Conservation (phyloP, 495 filamentous ascomycete genomes). For the Penicillium egyptiacum region DNA sequence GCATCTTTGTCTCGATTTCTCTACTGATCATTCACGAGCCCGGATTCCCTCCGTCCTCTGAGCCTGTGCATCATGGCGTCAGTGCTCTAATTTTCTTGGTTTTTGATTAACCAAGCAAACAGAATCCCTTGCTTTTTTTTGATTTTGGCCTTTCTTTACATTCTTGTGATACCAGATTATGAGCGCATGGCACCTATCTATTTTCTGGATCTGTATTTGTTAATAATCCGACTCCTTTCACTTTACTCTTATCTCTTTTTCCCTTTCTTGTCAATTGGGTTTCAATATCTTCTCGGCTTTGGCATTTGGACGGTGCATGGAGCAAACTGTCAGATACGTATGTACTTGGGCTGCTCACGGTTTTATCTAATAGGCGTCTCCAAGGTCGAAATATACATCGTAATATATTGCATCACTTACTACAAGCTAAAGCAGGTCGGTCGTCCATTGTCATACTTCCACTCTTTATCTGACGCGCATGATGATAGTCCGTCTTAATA, state of each 20-base stretch:
- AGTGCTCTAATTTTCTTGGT: constrained; percentile 24
- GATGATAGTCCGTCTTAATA: not conserved
- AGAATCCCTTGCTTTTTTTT: not conserved
- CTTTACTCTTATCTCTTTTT: constrained; percentile 12
- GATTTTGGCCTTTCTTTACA: constrained; percentile 11
- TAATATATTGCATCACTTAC: not conserved
- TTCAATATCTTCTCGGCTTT: not conserved
- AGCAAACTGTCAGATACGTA: too few relatives aligned
- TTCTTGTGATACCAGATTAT: constrained; percentile 43
- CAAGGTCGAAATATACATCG: not conserved
- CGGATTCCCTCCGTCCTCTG: constrained; percentile 17
- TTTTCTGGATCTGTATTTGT: constrained; percentile 39
- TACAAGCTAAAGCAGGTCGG: not conserved
- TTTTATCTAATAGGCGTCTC: not conserved
- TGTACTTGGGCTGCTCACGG: not conserved
- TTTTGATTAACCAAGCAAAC: constrained; percentile 13
- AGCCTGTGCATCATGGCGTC: constrained; percentile 32
- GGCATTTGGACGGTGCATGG: not conserved
- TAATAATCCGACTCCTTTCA: constrained; percentile 26
- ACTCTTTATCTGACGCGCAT: not conserved
- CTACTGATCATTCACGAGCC: constrained; percentile 13
- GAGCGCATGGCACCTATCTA: constrained; percentile 32
- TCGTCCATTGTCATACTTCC: not conserved
- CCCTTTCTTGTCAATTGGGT: not conserved
- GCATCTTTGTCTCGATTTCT: constrained; percentile 3